Evolutionary conservation across 768 basidiomycete genomes (phyloP), one percentile per base, ranked within the genome.

Genomic region (Phanerodontia chrysosporium): DNA sequence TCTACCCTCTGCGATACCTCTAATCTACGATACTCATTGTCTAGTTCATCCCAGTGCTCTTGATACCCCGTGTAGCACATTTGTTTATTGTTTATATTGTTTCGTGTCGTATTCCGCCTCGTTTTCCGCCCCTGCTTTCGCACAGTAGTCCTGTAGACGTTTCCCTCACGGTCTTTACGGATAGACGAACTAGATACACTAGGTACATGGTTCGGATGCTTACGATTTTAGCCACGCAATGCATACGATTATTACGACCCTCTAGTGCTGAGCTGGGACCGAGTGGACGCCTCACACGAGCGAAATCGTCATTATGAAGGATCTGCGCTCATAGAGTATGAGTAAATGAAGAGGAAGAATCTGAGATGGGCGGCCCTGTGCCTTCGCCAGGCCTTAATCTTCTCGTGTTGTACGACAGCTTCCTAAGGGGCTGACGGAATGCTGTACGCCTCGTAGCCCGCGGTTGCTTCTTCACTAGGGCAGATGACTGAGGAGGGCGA

Each of bases 191-290:
- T 61, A 29, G 30, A 39, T 61, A 61, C 60, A 54, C 36, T 61
- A 58, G 57, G 60, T 57, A 57, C 21, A n/a, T 61, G 52, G 60
- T 61, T 61, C 60, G 60, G 29, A 54, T 61, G 56, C 46, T 61
- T 58, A 51, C 49, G 49, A 48, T 53, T 35, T 49, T n/a, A n/a
- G 51, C 39, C 25, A 52, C 56, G 60, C 60, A 61, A 61, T 61
- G 56, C 55, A 61, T 58, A 61, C 56, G 56, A 61, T 61, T 61
- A 49, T 61, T 49, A 61, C 35, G 60, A 61, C 60, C 60, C 55
- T 24, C 3, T 30, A 45, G 1, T 10, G 29, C 24, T 16, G 13
- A 29, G 18, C 21, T 42, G 30, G 29, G 32, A n/a, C n/a, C n/a
- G n/a, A n/a, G n/a, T n/a, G n/a, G n/a, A n/a, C 22, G 32, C 18